Conservation (phyloP, 2,329 filamentous ascomycete species). For the Microsporum ferrugineum region DNA sequence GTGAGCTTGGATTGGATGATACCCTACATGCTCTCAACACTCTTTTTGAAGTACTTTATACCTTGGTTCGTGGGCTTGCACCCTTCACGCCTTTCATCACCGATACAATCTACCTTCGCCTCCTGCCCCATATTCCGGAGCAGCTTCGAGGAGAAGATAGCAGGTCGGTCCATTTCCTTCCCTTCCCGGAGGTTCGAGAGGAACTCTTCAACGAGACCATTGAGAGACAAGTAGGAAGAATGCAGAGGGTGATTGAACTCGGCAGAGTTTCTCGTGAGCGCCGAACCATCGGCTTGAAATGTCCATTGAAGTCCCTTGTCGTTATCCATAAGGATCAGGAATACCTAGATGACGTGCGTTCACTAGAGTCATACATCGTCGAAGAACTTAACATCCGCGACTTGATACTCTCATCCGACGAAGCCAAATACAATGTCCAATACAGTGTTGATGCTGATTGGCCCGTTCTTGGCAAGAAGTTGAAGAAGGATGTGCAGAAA, state of each 20-base stretch:
- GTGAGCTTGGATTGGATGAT: slow-evolving; percentile 73
- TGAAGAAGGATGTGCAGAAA: slow-evolving; percentile 85
- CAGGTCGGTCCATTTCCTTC: slow-evolving; percentile 82
- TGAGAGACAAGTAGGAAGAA: slow-evolving; percentile 74
- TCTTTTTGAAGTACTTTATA: slow-evolving; percentile 85
- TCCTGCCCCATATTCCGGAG: slow-evolving; percentile 71
- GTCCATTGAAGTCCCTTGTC: slow-evolving; percentile 75
- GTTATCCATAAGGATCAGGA: slow-evolving; percentile 75
- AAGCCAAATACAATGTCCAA: slow-evolving; percentile 82
- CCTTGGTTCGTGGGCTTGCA: slow-evolving; percentile 73
- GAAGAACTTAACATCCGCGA: slow-evolving; percentile 89
- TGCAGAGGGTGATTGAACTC: slow-evolving; percentile 94
- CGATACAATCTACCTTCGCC: slow-evolving; percentile 80
- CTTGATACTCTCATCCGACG: slow-evolving; percentile 71
- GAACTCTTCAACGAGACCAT: slow-evolving; percentile 80
- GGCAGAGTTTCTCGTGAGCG: slow-evolving; percentile 77
- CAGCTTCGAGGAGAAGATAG: slow-evolving; percentile 57
- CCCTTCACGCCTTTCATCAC: slow-evolving; percentile 94
- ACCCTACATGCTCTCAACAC: slow-evolving; percentile 87
- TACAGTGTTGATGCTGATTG: slow-evolving; percentile 87
- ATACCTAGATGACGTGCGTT: slow-evolving; percentile 77
- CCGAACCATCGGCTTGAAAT: slow-evolving; percentile 74
- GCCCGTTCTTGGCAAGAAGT: slow-evolving; percentile 88
- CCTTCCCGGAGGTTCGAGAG: slow-evolving; percentile 76
- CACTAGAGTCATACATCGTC: slow-evolving; percentile 73